phyloP scores from a whole-genome alignment of 352 stramenopile genomes.

The Phytophthora citrophthora region DNA sequence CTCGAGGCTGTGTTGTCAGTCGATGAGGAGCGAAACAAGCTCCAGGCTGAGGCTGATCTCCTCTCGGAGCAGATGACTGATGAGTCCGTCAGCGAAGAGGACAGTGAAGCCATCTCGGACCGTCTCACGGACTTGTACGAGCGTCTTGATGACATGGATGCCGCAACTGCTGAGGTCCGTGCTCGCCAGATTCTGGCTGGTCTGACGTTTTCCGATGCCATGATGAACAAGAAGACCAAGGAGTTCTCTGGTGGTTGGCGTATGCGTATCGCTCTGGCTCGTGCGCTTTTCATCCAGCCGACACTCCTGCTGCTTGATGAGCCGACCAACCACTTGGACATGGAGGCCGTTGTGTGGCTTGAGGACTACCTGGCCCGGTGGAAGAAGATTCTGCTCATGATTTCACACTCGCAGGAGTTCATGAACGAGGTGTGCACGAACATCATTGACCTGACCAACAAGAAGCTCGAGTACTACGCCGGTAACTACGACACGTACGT shows the following conservation, averaged over 20 bases:
- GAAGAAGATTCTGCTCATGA: constrained; percentile 98
- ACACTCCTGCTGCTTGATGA: constrained; percentile 95
- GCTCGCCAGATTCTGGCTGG: constrained; percentile 95
- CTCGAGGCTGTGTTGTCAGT: constrained; percentile 96
- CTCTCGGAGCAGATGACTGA: constrained; percentile 93
- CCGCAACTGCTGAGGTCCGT: constrained; percentile 92
- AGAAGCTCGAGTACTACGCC: constrained; percentile 97
- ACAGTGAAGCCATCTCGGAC: constrained; percentile 87
- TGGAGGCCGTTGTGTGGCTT: constrained; percentile 98
- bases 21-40: constrained; percentile 93
- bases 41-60: constrained; percentile 93
- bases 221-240: constrained; percentile 94
- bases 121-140: constrained; percentile 95
- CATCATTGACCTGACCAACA: constrained; percentile 96
- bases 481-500: constrained; percentile 99
- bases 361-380: constrained; percentile 98
- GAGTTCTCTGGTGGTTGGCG: constrained; percentile 97
- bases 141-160: constrained; percentile 95
- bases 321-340: constrained; percentile 96
- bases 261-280: constrained; percentile 96
- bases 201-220: constrained; percentile 95
- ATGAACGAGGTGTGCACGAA: constrained; percentile 99
- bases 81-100: constrained; percentile 89
- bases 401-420: constrained; percentile 99
- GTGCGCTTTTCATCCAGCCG: constrained; percentile 97